Percentiles rank a stretch among this genome's conserved stretches.
Evolutionary conservation across 2,329 filamentous ascomycete genomes (phyloP).

Genomic region (Botrytis aclada): DNA sequence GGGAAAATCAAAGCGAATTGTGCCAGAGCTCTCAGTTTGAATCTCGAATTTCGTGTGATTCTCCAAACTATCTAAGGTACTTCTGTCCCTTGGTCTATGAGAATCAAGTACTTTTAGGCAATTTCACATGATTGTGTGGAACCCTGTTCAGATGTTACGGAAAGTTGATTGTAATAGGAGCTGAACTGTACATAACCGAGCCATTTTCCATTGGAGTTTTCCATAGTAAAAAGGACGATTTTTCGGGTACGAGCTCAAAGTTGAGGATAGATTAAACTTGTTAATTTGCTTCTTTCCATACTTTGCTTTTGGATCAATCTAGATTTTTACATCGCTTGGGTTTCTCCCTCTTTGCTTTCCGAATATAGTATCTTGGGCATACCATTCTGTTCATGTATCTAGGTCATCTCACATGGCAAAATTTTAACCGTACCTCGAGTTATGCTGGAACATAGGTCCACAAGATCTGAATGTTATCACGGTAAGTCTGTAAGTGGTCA

Average conservation of each 20-base stretch:
- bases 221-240: neutral
- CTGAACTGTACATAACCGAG: neutral
- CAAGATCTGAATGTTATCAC: neutral
- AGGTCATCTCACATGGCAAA: neutral
- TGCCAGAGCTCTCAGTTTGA: too few species aligned
- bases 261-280: neutral
- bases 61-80: neutral
- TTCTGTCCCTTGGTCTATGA: neutral
- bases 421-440: neutral
- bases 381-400: neutral
- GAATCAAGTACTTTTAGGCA: neutral
- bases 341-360: neutral
- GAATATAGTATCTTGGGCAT: neutral
- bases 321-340: neutral
- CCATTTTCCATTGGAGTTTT: neutral
- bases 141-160: neutral
- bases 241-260: neutral
- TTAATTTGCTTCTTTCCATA: neutral
- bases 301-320: neutral
- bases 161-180: neutral
- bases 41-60: neutral
- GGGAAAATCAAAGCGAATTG: neutral
- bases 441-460: neutral
- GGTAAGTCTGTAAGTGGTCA: neutral
- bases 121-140: neutral